Evolutionary conservation across 352 stramenopile species (phyloP).

Genomic region (Phytophthora melonis): DNA sequence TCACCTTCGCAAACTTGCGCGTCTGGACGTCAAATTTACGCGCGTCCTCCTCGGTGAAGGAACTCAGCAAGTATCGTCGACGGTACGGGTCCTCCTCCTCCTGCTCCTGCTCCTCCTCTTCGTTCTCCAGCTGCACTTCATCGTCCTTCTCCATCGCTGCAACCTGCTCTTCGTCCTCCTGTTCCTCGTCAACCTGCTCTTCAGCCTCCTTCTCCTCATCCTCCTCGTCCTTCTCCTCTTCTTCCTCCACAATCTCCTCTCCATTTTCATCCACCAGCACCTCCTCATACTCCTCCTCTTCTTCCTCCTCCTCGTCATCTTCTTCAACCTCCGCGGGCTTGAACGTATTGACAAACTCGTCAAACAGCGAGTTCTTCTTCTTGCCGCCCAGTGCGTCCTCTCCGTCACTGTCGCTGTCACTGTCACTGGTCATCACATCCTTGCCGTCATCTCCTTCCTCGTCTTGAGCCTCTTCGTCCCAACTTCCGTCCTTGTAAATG

Average conservation of each 20-base stretch:
- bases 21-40: conserved; percentile 44
- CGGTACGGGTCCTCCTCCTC: conserved; percentile 64
- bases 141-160: conserved; percentile 37
- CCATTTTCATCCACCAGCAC: conserved; percentile 60
- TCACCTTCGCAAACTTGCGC: conserved; percentile 50
- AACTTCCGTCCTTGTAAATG: conserved; percentile 47
- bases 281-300: conserved; percentile 50
- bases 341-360: conserved; percentile 79
- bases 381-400: conserved; percentile 11
- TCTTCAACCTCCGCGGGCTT: conserved; percentile 46
- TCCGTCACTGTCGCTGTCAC: conserved; percentile 26
- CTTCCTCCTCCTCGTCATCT: conserved; percentile 45
- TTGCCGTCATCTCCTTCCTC: background rate
- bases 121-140: conserved; percentile 31
- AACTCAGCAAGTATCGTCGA: conserved; percentile 62
- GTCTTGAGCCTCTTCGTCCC: conserved; percentile 13
- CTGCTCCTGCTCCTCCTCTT: conserved; percentile 42
- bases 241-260: conserved; percentile 44
- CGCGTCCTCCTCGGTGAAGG: conserved; percentile 59
- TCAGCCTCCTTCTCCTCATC: conserved; percentile 43
- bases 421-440: conserved; percentile 7
- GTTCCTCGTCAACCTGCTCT: conserved; percentile 35
- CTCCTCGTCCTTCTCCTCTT: conserved; percentile 46
- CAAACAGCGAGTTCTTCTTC: conserved; percentile 59
- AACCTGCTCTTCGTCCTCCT: conserved; percentile 30